Evolutionary conservation across 345 rosid species (phyloP), one percentile per base, ranked within the genome.

Genomic region (Syzygium oleosum): DNA sequence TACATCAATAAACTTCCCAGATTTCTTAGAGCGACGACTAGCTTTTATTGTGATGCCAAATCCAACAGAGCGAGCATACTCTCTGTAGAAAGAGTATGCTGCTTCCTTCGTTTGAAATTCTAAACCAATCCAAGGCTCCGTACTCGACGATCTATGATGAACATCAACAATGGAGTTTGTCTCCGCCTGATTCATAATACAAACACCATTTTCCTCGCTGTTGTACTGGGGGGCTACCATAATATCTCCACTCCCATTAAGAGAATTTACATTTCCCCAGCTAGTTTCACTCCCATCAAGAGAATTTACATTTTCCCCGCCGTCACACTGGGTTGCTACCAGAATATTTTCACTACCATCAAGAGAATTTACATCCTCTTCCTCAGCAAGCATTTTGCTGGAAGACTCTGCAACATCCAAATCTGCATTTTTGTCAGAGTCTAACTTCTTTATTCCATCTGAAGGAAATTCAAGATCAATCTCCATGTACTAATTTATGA

Each of bases 41-140:
- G 92, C 91, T 87, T 91, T 92, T 61, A 92, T 92, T 23, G 94
- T 92, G 90, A 92, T 90, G 86, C 92, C 92, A 84, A 92, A 92
- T 65, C 92, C 94, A 61, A 89, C 88, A 38, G 92, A 92, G 51
- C 87, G 89, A 27, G 94, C 94, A 16, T 92, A 92, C n/a, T 92
- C 92, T 85, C 94, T 86, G 88, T 92, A 91, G 86, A 92, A 92
- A 65, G 94, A 87, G 90, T 92, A 92, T 5, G 93, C 94, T 2
- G 87, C 90, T 89, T 92, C 94, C 91, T 92, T 92, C 4, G 93
- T 88, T 85, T 91, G 93, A 87, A 92, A 92, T 85, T 88, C 89
- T 88, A 92, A 80, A 61, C 92, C 93, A 78, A 53, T 87, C 65
- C 27, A 83, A 19, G 94, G 94, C 84, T 89, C 91, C 34, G 46